Conservation (phyloP, 2,329 filamentous ascomycete species). For the Ilyonectria robusta region DNA sequence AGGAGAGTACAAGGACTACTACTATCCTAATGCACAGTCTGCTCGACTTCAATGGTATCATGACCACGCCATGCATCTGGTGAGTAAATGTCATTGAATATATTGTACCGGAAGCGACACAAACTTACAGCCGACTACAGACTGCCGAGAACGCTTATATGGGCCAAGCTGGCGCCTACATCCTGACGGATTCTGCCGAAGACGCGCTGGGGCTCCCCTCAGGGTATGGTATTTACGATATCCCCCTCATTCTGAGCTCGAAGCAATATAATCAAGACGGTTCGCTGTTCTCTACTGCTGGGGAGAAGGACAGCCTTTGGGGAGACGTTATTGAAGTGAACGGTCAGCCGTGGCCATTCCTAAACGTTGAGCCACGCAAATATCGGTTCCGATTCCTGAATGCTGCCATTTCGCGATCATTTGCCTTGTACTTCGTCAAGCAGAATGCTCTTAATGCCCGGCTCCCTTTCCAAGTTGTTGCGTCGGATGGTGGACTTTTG, state of each 20-base stretch:
- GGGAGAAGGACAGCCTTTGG: constrained; percentile 63
- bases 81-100: constrained; percentile 28
- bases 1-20: constrained; percentile 73
- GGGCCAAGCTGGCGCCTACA: constrained; percentile 70
- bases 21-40: constrained; percentile 69
- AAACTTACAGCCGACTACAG: constrained; percentile 25
- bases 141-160: constrained; percentile 70
- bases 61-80: constrained; percentile 57
- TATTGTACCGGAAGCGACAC: not conserved
- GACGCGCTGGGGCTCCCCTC: constrained; percentile 63
- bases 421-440: constrained; percentile 61
- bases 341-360: constrained; percentile 71
- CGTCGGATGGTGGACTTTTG: constrained; percentile 67
- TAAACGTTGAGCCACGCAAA: constrained; percentile 72
- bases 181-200: constrained; percentile 66
- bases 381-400: constrained; percentile 71
- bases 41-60: constrained; percentile 72
- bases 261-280: constrained; percentile 68
- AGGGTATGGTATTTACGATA: constrained; percentile 65
- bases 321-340: constrained; percentile 73
- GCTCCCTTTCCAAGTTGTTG: constrained; percentile 67
- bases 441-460: constrained; percentile 46
- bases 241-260: constrained; percentile 64
- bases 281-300: constrained; percentile 60
- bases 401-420: constrained; percentile 63